Conservation (phyloP, 2,329 filamentous ascomycete species). For the Alternaria infectoria region DNA sequence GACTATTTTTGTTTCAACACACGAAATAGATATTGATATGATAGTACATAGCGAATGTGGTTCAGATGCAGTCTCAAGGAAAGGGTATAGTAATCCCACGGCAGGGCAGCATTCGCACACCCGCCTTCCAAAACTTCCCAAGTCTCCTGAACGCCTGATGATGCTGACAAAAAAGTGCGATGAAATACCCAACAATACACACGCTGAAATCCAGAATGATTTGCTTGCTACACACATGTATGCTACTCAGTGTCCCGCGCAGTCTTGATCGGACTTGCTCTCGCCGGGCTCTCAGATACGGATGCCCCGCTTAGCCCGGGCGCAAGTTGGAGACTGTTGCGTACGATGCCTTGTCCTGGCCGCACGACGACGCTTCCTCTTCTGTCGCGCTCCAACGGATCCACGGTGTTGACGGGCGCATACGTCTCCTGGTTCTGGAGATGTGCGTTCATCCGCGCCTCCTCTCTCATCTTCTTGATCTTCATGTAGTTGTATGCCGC, state of each 20-base stretch:
- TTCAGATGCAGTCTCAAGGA: background rate
- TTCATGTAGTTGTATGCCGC: slow-evolving; percentile 94
- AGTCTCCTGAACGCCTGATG: slow-evolving; percentile 7
- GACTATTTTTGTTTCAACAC: background rate
- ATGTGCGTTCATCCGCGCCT: slow-evolving; percentile 64
- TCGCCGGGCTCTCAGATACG: slow-evolving; percentile 33
- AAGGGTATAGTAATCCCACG: background rate
- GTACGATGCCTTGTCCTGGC: slow-evolving; percentile 38
- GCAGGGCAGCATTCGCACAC: background rate
- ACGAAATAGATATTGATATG: slow-evolving; percentile 2
- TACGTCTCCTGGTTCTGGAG: slow-evolving; percentile 48
- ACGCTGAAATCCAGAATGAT: slow-evolving; percentile 1
- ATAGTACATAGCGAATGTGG: slow-evolving; percentile 12
- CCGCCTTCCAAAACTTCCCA: background rate
- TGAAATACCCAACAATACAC: slow-evolving; percentile 3
- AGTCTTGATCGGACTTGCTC: slow-evolving; percentile 53
- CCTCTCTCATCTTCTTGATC: slow-evolving; percentile 82
- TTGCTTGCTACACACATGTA: background rate
- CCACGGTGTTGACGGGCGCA: slow-evolving; percentile 41
- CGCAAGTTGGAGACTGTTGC: slow-evolving; percentile 48
- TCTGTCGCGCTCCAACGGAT: slow-evolving; percentile 35
- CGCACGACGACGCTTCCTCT: slow-evolving; percentile 21
- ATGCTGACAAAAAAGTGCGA: slow-evolving; percentile 18
- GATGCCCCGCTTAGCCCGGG: slow-evolving; percentile 25
- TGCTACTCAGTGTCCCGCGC: slow-evolving; percentile 53